Conservation (phyloP, 106 monocot genomes). For the Chionographis japonica region DNA sequence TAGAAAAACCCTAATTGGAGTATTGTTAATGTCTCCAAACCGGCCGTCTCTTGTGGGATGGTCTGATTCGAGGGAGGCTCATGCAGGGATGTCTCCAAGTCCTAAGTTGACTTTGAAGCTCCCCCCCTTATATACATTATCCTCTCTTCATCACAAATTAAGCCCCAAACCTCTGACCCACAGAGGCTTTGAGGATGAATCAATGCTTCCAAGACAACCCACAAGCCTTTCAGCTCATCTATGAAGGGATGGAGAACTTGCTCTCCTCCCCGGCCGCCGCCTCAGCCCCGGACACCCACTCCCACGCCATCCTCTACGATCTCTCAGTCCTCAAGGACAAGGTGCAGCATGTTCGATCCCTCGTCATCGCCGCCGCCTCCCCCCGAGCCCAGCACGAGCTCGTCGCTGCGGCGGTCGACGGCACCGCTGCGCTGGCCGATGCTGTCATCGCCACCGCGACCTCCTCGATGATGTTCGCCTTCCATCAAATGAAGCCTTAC, state of each 20-base stretch:
- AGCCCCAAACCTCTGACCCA: no score
- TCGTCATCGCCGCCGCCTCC: slow-evolving; percentile 18
- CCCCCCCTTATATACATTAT: no score
- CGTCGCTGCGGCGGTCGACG: background rate
- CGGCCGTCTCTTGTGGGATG: no score
- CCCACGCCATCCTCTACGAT: slow-evolving; percentile 19
- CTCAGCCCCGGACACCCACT: background rate
- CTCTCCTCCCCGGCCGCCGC: slow-evolving; percentile 4
- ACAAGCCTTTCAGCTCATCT: slow-evolving; percentile 10
- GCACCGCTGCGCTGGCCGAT: slow-evolving; percentile 30
- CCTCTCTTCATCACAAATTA: no score
- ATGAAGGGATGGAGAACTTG: slow-evolving; percentile 6
- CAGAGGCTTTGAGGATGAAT: no score
- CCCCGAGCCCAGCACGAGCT: background rate
- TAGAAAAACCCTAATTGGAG: no score
- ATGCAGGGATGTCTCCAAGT: no score
- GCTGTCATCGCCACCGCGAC: slow-evolving; percentile 42
- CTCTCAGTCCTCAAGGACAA: slow-evolving; percentile 46
- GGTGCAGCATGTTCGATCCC: slow-evolving; percentile 40
- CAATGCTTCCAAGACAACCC: slow-evolving; percentile 2
- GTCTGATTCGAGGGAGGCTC: no score
- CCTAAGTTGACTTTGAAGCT: no score
- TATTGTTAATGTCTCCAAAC: no score
- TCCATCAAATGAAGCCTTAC: slow-evolving; percentile 26
- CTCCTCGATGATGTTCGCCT: slow-evolving; percentile 54